Evolutionary conservation across 345 rosid genomes (phyloP).

Genomic region (Eucalyptus tenuipes): DNA sequence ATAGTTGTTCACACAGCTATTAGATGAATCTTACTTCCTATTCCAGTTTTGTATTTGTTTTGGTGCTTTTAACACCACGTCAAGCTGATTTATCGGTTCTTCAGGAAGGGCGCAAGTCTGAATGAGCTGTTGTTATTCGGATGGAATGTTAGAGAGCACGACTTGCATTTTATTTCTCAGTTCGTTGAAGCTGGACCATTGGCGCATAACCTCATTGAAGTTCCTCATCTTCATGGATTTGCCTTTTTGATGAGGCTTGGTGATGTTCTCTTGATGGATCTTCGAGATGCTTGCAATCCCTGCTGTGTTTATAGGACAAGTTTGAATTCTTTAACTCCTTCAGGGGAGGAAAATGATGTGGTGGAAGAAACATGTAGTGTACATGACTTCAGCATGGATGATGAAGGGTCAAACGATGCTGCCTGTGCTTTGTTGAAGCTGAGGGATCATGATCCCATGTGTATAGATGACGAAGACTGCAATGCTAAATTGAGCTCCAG

Average conservation of each 20-base stretch:
- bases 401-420: conserved; percentile 94
- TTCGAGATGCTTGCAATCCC: conserved; percentile 70
- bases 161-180: conserved; percentile 39
- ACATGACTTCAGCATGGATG: conserved; percentile 59
- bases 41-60: not conserved
- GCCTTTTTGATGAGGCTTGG: conserved; percentile 88
- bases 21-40: not conserved
- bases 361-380: conserved; percentile 63
- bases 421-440: conserved; percentile 88
- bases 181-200: conserved; percentile 69
- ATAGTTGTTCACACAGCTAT: conserved; percentile 3
- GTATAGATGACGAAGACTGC: conserved; percentile 60
- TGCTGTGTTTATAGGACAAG: conserved; percentile 58
- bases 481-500: conserved; percentile 35
- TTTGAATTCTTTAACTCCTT: conserved; percentile 48
- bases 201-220: conserved; percentile 73
- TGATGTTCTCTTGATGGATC: conserved; percentile 95
- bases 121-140: conserved; percentile 61
- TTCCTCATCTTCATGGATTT: conserved; percentile 76
- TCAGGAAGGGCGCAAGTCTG: conserved; percentile 55
- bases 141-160: conserved; percentile 56
- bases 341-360: conserved; percentile 61
- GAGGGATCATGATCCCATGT: conserved; percentile 96
- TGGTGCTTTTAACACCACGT: conserved; percentile 1
- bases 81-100: conserved; percentile 9